Evolutionary conservation across 2,329 filamentous ascomycete genomes (phyloP).

Genomic region (Apiospora aurea): DNA sequence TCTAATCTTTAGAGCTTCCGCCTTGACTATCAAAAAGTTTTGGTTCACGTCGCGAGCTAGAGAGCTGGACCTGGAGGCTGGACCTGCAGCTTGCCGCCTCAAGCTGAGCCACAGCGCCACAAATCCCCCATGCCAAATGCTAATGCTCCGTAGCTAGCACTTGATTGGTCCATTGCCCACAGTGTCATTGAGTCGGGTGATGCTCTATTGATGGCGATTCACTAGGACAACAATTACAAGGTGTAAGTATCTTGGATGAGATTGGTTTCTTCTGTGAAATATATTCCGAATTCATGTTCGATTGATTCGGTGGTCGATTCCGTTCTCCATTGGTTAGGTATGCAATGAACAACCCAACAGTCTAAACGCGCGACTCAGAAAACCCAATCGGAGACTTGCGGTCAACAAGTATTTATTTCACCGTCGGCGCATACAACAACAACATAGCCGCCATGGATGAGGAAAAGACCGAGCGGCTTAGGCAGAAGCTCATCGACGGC

Average conservation of each 20-base stretch:
- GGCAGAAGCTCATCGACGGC: constrained; percentile 47
- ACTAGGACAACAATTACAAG: not conserved
- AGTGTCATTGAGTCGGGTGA: constrained; percentile 8
- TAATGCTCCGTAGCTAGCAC: not conserved
- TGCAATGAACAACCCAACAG: not conserved
- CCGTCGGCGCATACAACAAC: not conserved
- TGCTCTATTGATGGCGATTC: not conserved
- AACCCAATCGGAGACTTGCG: constrained; percentile 13
- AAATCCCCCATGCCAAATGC: not conserved
- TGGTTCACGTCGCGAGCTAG: constrained; percentile 12
- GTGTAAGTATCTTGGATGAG: not conserved
- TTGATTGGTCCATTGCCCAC: not conserved
- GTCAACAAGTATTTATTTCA: not conserved
- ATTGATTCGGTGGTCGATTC: no score
- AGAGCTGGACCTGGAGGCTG: not conserved
- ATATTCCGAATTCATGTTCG: no score
- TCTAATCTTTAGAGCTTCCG: constrained; percentile 12
- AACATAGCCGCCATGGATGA: constrained; percentile 32
- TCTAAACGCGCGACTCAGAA: not conserved
- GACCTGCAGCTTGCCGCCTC: not conserved
- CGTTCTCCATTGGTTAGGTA: not conserved
- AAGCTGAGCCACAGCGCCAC: constrained; percentile 1
- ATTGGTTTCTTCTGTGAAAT: not conserved
- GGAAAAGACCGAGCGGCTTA: constrained; percentile 44
- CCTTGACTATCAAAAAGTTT: constrained; percentile 7